Base-by-base conservation (phyloP, 75 land plant species). In the Pseudotsuga menziesii region DNA sequence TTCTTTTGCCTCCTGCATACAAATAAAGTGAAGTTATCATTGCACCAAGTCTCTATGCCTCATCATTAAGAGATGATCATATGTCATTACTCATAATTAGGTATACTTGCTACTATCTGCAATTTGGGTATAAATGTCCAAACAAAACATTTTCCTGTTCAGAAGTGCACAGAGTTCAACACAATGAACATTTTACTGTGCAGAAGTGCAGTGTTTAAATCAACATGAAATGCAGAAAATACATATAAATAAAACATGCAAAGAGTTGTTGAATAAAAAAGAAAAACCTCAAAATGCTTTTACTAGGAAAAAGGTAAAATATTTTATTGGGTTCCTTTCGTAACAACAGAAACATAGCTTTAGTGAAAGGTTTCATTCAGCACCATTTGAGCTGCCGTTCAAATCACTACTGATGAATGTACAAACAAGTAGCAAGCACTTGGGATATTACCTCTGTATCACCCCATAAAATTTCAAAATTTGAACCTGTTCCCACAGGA, bases 401-500 rank as follows among this genome's bases (percentile, higher is more conserved):
- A 72, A 29, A 64, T 64, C 56, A 52, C 23, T 8, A 61, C 14
- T 2, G 78, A 26, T 12, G 58, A 58, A 23, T 3, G 22, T 78
- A 11, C 23, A 5, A 56, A 17, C 56, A 41, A 52, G 9, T 48
- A 9, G 15, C 27, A n/a, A 25, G 15, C 22, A 55, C 16, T 41
- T 57, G 39, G 56, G 15, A 25, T 2, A 78, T 71, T 77, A 90
- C 92, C 88, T 82, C 75, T 59, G 76, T 64, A 15, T 81, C 76
- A 14, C 83, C 77, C 93, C 91, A 92, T 7, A 87, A 59, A 29
- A 95, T 32, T 22, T 91, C 90, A 82, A 95, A 95, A 56, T 78
- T 62, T 23, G 98, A 72, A 11, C 98, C 98, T 13, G 93, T 95
- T 29, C 98, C 98, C 76, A 93, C 79, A 27, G 92, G 77, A 16